These are phyloP conservation scores for Cordyceps militaris DNA, from an alignment of 2,329 filamentous ascomycete species.

Conservation along the genomic window DNA sequence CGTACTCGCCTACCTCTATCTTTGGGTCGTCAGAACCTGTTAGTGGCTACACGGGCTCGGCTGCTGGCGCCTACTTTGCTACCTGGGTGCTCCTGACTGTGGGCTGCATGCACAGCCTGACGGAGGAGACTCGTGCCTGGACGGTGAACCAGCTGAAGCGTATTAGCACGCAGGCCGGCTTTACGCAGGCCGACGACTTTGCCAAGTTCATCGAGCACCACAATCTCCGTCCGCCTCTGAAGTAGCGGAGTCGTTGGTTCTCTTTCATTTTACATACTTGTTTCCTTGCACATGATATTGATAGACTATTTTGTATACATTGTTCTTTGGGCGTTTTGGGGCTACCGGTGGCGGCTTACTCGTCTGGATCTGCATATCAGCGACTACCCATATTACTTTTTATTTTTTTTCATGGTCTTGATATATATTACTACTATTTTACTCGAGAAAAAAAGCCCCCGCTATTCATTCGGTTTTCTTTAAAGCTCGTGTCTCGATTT, in stretches of 20 bases:
- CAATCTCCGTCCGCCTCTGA: conserved; percentile 11
- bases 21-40: conserved; percentile 9
- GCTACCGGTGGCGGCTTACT: background rate
- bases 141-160: conserved; percentile 8
- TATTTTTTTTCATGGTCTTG: background rate
- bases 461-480: background rate
- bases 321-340: background rate
- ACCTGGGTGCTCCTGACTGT: conserved; percentile 11
- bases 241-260: background rate
- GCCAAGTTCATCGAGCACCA: conserved; percentile 10
- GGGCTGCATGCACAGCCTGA: conserved; percentile 13
- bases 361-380: background rate
- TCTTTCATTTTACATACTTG: background rate
- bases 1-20: conserved; percentile 8
- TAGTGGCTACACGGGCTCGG: conserved; percentile 9
- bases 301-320: conserved; percentile 1
- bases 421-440: background rate
- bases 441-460: background rate
- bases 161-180: conserved; percentile 10
- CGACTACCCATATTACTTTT: background rate
- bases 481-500: background rate
- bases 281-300: background rate
- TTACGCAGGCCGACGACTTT: conserved; percentile 12
- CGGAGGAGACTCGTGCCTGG: conserved; percentile 12
- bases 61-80: conserved; percentile 9